Base-by-base conservation (phyloP, 2,329 filamentous ascomycete genomes). In the Ceratocystis smalleyi region DNA sequence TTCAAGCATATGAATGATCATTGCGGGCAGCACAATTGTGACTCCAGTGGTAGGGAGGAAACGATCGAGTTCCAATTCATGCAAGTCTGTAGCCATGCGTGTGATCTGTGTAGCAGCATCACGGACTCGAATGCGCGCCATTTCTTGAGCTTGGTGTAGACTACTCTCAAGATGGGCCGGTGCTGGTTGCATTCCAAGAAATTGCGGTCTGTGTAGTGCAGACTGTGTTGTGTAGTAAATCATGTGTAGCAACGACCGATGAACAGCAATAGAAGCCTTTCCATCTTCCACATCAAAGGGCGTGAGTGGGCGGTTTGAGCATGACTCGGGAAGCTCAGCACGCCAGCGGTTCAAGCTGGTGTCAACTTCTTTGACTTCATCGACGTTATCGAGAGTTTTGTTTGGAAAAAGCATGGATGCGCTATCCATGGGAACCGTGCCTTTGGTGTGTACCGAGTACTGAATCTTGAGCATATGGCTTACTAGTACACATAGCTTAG, bases 331-430 rank as follows among this genome's bases (percentile, higher is more conserved):
- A 43, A 96, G 80, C 45, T 84, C 81, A 59, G 84, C 78, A 66
- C 86, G 79, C 92, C 92, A 97, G 54, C 83, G 79, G 70, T 85
- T 83, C 62, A 97, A 80, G 73, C 91, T 87, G 59, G 83, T 78
- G 70, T 96, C 91, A 71, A 92, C 95, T 55, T 79, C 77, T 68
- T 85, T 84, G 62, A 96, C 89, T 68, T 88, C 86, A 68, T 88
- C 87, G 2, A 87, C 83, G 70, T 91, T 90, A n/a, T 89, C 85
- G 64, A 90, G 82, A 43, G 87, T 81, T 74, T 92, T 95, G 74
- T 95, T 95, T 3, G 91, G 91, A 55, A 95, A 86, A 30, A 96
- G 78, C 87, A 95, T 94, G 83, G 95, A 92, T 19, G 84, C 87
- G 72, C 79, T 87, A 68, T 90, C 88, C 59, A 88, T 85, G 67